Conservation (phyloP, 140 eudicot species). For the Cichorium intybus region DNA sequence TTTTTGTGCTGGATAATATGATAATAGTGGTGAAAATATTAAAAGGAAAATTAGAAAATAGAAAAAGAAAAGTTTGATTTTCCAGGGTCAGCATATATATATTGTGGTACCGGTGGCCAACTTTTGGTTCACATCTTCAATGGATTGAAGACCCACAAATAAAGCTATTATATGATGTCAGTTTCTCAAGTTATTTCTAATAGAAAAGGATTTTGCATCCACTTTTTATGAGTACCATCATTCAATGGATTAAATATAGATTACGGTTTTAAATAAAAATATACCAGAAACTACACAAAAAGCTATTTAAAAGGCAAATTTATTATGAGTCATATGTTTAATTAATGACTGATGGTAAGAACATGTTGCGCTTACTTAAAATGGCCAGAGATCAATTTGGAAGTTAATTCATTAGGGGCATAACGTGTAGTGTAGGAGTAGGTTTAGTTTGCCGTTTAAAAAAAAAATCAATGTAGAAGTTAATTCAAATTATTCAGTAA, state of each 20-base stretch:
- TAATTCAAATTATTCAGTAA: too few relatives aligned
- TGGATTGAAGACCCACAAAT: slow-evolving; percentile 30
- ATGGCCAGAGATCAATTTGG: neutral
- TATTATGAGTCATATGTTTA: neutral
- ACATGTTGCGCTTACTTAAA: too few relatives aligned
- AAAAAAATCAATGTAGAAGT: too few relatives aligned
- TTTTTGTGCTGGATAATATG: slow-evolving; percentile 6
- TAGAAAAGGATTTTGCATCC: neutral
- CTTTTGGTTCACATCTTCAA: slow-evolving; percentile 32
- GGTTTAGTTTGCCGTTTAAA: too few relatives aligned
- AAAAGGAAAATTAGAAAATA: neutral
- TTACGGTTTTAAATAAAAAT: neutral
- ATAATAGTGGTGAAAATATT: slow-evolving; percentile 9
- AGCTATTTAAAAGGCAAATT: neutral
- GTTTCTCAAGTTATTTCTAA: neutral
- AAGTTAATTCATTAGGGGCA: too few relatives aligned
- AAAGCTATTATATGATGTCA: slow-evolving; percentile 25
- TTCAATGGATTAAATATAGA: neutral
- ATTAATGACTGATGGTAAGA: too few relatives aligned
- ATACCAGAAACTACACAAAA: neutral
- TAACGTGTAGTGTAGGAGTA: too few relatives aligned
- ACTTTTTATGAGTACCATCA: neutral
- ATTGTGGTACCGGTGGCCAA: slow-evolving; percentile 28
- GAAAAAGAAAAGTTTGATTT: slow-evolving; percentile 14
- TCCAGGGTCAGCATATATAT: slow-evolving; percentile 26